A percentile compares a stretch with the other conserved stretches of the same genome.
These are phyloP conservation scores for Pinus albicaulis DNA, from an alignment of 75 land plant species.

Conservation along the genomic window DNA sequence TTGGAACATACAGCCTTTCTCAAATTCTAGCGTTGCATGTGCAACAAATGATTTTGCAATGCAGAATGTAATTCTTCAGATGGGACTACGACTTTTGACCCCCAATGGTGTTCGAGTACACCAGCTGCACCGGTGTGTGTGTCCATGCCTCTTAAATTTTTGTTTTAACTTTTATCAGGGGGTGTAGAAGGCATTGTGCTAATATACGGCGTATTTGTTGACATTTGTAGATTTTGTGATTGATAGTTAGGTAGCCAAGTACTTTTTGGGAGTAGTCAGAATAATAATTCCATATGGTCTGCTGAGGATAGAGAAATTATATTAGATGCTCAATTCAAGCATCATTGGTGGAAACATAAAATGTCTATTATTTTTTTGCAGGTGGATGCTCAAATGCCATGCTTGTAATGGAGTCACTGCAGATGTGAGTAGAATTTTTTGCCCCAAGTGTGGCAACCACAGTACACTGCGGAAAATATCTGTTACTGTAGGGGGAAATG, in stretches of 20 bases:
- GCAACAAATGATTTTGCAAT: conserved; percentile 94
- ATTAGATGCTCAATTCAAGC: background rate
- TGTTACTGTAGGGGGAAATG: conserved; percentile 87
- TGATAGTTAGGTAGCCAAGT: background rate
- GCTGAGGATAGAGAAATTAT: background rate
- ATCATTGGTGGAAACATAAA: background rate
- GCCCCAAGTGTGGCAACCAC: conserved; percentile 95
- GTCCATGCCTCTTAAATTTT: background rate
- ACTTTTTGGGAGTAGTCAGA: background rate
- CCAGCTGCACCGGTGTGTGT: conserved; percentile 69
- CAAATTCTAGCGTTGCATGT: conserved; percentile 88
- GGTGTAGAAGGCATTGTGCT: background rate
- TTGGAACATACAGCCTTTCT: conserved; percentile 63
- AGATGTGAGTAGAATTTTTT: conserved; percentile 87
- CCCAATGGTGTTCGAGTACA: conserved; percentile 88
- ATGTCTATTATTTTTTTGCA: conserved; percentile 17
- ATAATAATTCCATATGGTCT: background rate
- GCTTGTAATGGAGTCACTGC: conserved; percentile 80
- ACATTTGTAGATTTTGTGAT: background rate
- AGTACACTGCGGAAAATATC: conserved; percentile 86
- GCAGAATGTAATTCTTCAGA: conserved; percentile 97
- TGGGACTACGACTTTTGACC: conserved; percentile 84
- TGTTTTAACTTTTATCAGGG: background rate
- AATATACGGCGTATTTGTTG: background rate
- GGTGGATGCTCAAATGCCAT: conserved; percentile 95